A percentile compares a stretch with the other conserved stretches of the same genome.
Evolutionary conservation across 148 eudicot species (phyloP).

Genomic region (Heliamphora exappendiculata): DNA sequence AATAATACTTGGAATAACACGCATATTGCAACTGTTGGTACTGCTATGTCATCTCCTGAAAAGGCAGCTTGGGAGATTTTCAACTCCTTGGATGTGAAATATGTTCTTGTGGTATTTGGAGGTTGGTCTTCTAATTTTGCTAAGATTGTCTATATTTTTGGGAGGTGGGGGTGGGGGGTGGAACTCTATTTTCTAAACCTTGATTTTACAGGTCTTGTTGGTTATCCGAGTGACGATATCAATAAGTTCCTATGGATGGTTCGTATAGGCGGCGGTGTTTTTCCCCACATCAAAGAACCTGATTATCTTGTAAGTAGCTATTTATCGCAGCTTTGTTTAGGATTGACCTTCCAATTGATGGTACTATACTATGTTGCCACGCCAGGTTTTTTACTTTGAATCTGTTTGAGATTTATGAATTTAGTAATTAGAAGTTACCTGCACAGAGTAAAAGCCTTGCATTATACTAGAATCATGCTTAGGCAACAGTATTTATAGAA

Average conservation of each 20-base stretch:
- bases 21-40: conserved; percentile 97
- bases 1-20: conserved; percentile 99
- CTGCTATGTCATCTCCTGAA: conserved; percentile 99
- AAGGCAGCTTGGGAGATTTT: conserved; percentile 97
- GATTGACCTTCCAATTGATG: background rate
- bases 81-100: conserved; percentile 92
- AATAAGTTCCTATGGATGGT: conserved; percentile 98
- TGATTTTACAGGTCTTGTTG: conserved; percentile 76
- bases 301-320: conserved; percentile 72
- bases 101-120: conserved; percentile 98
- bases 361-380: background rate
- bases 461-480: background rate
- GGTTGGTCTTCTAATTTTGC: conserved; percentile 38
- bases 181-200: conserved; percentile 14
- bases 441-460: background rate
- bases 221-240: conserved; percentile 95
- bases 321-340: background rate
- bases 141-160: background rate
- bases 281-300: conserved; percentile 97
- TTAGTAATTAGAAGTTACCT: background rate
- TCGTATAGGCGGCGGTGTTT: conserved; percentile 96
- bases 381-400: background rate
- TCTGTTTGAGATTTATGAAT: background rate
- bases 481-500: background rate
- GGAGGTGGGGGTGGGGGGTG: too few relatives aligned